A percentile compares a stretch with the other conserved stretches of the same genome.
Evolutionary conservation across 805 yeast species (phyloP).

Genomic region (Candida methanosorbosa): DNA sequence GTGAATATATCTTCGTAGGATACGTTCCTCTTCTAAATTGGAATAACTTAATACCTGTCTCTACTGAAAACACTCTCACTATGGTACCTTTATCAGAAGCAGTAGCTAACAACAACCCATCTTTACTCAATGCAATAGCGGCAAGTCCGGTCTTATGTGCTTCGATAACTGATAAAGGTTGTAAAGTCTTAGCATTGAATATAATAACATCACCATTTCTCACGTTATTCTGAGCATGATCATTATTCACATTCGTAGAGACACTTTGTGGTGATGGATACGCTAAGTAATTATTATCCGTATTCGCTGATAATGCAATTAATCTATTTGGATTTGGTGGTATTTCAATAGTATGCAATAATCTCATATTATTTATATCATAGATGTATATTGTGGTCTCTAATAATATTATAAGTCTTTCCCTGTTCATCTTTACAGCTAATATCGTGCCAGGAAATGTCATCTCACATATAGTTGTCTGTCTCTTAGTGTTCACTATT

Average conservation of each 20-base stretch:
- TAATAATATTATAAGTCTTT: slow-evolving; percentile 72
- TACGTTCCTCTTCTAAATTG: slow-evolving; percentile 87
- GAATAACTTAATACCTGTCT: slow-evolving; percentile 58
- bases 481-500: slow-evolving; percentile 71
- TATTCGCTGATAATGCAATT: slow-evolving; percentile 49
- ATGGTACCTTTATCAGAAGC: slow-evolving; percentile 92
- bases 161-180: slow-evolving; percentile 78
- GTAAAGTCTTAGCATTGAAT: slow-evolving; percentile 67
- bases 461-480: slow-evolving; percentile 72
- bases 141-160: slow-evolving; percentile 84
- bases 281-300: slow-evolving; percentile 48
- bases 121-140: slow-evolving; percentile 58
- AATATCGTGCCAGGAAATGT: slow-evolving; percentile 78
- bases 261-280: slow-evolving; percentile 71
- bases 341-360: slow-evolving; percentile 66
- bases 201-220: slow-evolving; percentile 70
- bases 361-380: slow-evolving; percentile 83
- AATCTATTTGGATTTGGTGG: slow-evolving; percentile 51
- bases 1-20: slow-evolving; percentile 76
- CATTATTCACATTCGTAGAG: neutral
- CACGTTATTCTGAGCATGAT: slow-evolving; percentile 1
- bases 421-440: slow-evolving; percentile 73
- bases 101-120: slow-evolving; percentile 80
- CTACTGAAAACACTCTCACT: slow-evolving; percentile 72
- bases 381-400: slow-evolving; percentile 82